Conservation (phyloP, 129 eudicot species). For the Chrysanthemum makinoi region DNA sequence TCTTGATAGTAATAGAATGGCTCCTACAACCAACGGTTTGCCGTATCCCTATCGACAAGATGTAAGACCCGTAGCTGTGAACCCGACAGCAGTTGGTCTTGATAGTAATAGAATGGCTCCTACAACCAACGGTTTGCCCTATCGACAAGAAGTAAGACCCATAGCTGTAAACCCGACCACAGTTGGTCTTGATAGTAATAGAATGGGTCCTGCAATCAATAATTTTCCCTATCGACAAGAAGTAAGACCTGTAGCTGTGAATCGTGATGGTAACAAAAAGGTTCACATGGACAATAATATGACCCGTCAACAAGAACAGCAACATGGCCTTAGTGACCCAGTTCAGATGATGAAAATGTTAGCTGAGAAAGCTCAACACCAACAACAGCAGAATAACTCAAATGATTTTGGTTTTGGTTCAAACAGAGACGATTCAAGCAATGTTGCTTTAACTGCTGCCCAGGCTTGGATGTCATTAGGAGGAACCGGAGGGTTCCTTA, state of each 20-base stretch:
- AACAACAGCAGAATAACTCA: slow-evolving; percentile 56
- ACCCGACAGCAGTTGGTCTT: slow-evolving; percentile 16
- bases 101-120: slow-evolving; percentile 31
- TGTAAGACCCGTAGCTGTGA: slow-evolving; percentile 26
- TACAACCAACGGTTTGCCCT: background rate
- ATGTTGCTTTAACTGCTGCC: slow-evolving; percentile 79
- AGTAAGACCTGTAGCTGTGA: slow-evolving; percentile 27
- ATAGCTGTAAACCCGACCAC: background rate
- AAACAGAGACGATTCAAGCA: slow-evolving; percentile 42
- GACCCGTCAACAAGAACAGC: slow-evolving; percentile 32
- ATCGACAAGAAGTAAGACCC: slow-evolving; percentile 31
- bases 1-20: slow-evolving; percentile 28
- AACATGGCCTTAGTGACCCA: slow-evolving; percentile 76
- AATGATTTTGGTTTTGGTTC: slow-evolving; percentile 29
- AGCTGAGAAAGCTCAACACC: slow-evolving; percentile 57
- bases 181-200: slow-evolving; percentile 21
- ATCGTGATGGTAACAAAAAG: slow-evolving; percentile 19
- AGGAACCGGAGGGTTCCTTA: slow-evolving; percentile 40
- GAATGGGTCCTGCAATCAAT: slow-evolving; percentile 12
- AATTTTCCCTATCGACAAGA: too few species aligned
- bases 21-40: background rate
- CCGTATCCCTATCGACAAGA: slow-evolving; percentile 19
- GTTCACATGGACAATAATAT: slow-evolving; percentile 3
- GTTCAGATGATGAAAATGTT: slow-evolving; percentile 84
- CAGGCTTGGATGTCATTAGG: slow-evolving; percentile 95